A percentile compares a stretch with the other conserved stretches of the same genome.
Conservation (phyloP, 2,329 filamentous ascomycete genomes). For the Talaromyces sp. region DNA sequence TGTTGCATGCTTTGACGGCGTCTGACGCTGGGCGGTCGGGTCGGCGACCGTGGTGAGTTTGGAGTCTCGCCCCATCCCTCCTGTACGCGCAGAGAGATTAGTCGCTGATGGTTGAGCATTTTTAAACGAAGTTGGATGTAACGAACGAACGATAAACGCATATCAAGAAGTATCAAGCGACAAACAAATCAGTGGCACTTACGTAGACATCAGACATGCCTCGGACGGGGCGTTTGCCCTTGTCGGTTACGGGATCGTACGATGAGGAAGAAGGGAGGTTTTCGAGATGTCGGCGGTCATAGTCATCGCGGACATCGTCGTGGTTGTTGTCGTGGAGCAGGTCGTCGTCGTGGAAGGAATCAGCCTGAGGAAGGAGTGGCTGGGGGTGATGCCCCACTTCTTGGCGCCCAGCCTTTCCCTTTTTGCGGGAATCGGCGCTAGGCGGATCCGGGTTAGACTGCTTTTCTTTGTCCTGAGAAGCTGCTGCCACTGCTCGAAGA, state of each 20-base stretch:
- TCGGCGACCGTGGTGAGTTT: constrained; percentile 82
- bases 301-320: neutral
- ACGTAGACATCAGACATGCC: constrained; percentile 94
- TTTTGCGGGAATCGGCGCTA: constrained; percentile 9
- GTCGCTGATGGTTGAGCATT: constrained; percentile 21
- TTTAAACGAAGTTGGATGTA: constrained; percentile 13
- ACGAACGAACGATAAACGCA: constrained; percentile 21
- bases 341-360: neutral
- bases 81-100: constrained; percentile 47
- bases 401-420: constrained; percentile 11
- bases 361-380: constrained; percentile 14
- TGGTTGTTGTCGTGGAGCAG: constrained; percentile 20
- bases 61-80: constrained; percentile 90
- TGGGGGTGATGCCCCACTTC: constrained; percentile 22
- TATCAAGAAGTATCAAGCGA: constrained; percentile 20
- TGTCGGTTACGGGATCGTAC: constrained; percentile 76
- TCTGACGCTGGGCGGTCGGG: constrained; percentile 90
- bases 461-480: constrained; percentile 10
- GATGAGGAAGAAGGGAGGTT: constrained; percentile 50
- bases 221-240: constrained; percentile 77
- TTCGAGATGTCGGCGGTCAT: constrained; percentile 32
- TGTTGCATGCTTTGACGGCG: constrained; percentile 97
- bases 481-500: constrained; percentile 51
- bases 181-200: constrained; percentile 49
- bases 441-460: neutral